These are phyloP conservation scores for Neurospora sp. DNA, from an alignment of 495 filamentous ascomycete species.

Conservation along the genomic window DNA sequence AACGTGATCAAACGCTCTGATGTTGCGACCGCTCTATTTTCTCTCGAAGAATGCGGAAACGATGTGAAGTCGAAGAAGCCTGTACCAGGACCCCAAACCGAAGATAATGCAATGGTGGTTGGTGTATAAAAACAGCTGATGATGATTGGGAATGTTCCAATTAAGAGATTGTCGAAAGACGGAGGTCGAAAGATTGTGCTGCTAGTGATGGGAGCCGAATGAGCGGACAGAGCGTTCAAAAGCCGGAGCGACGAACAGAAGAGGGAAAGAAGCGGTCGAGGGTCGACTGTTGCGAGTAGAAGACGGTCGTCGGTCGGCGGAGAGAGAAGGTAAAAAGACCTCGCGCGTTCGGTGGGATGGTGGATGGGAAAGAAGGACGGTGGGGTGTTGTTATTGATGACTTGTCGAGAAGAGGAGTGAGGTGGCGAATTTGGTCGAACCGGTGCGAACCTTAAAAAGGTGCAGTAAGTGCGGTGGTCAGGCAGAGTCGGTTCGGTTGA, in stretches of 20 bases:
- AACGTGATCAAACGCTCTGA: conserved; percentile 25
- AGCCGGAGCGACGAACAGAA: not conserved
- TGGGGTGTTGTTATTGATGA: not conserved
- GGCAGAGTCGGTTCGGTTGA: not conserved
- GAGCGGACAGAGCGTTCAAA: conserved; percentile 16
- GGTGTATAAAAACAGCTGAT: conserved; percentile 2
- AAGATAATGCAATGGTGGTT: conserved; percentile 2
- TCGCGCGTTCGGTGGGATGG: not conserved
- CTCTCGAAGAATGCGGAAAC: conserved; percentile 21
- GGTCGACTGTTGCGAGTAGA: not conserved
- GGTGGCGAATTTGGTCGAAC: not conserved
- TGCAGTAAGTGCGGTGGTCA: not conserved
- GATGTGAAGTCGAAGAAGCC: conserved; percentile 17
- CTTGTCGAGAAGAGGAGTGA: not conserved
- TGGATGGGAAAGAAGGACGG: not conserved
- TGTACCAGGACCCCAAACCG: conserved; percentile 10
- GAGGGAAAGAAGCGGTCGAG: not conserved
- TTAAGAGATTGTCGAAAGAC: conserved; percentile 16
- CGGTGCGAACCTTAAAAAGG: not conserved
- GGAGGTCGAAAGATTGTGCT: conserved; percentile 11
- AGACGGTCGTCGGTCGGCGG: conserved; percentile 1
- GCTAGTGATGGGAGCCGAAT: conserved; percentile 14
- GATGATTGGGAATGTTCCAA: conserved; percentile 1
- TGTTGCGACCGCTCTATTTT: conserved; percentile 21
- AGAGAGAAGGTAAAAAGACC: conserved; percentile 11